Base-by-base conservation (phyloP, 2,329 filamentous ascomycete genomes). In the Pochonia chlamydosporia region DNA sequence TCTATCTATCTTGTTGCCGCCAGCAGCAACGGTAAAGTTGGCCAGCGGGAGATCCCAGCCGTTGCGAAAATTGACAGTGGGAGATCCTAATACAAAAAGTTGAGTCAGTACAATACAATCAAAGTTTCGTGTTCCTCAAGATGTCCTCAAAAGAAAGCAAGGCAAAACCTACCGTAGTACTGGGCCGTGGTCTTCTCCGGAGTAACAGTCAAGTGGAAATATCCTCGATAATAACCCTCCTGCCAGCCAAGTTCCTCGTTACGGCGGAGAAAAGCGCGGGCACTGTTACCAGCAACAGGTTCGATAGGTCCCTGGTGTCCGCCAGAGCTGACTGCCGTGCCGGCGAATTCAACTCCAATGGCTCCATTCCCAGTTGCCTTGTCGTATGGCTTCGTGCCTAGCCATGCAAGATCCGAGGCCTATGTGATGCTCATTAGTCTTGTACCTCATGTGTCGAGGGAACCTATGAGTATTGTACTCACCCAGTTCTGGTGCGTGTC, bases 201-300 rank as follows among this genome's bases (percentile, higher is more conserved):
- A 18, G 67, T 71, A 46, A 87, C 68, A 41, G 76, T 73, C 35
- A 89, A 67, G 58, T 85, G 76, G 54, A 81, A 88, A 66, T 89
- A 89, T 1, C 85, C 86, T 16, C 85, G 74, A 63, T 88, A 89
- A 62, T 85, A 89, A 7, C 82, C 63, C 48, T 89, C 85, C 55
- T 84, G 79, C 85, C 84, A 89, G 57, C 86, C 81, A 40, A 89
- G 68, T 61, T 85, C 82, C 1, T 70, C 65, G 62, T 87, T 89
- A 20, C 55, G 71, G 64, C 37, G 59, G 59, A 52, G 72, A 68
- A 28, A 76, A 65, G 53, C 59, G 62, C 55, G 70, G 48, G 64
- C 62, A 43, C 69, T 67, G 52, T 81, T 74, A 2, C 79, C 78
- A 1, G 63, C 61, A 0, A 65, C 65, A 40, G 82, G 70, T 3